Base-by-base conservation (phyloP, 352 stramenopile species). In the Pseudoperonospora humuli region DNA sequence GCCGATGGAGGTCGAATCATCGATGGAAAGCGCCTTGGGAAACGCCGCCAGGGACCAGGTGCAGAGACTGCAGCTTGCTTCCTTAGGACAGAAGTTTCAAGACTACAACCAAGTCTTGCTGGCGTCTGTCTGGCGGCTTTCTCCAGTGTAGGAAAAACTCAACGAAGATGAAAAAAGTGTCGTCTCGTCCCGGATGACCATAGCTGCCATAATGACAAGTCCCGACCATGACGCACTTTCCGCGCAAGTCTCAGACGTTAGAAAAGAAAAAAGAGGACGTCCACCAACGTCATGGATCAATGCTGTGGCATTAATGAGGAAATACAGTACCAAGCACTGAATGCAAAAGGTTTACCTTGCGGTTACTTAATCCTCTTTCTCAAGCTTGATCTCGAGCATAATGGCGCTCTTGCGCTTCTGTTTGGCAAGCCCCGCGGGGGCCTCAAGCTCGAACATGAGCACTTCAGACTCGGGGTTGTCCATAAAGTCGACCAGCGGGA, bases 351-450 rank as follows among this genome's bases (percentile, higher is more conserved):
- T n/a, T n/a, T n/a, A 34, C 11, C 8, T 20, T 15, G 37, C 18
- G 11, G 35, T 11, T 26, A 24, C n/a, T 41, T 70, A 75, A 42
- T 69, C 57, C 29, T 79, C 57, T 47, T 75, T 70, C 46, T 79
- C 61, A 23, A 89, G 53, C 42, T 80, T 78, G 42, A 89, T 74
- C 63, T 86, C 67, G 31, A 89, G 70, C 64, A 86, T 75, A 28
- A 86, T 48, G 34, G 67, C 68, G 48, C 72, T 85, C 38, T 76
- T 81, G 43, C 75, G 74, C 51, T 77, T 81, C 60, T 89, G 74
- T 35, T 67, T 75, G 20, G 63, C 46, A 51, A 84, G 84, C 20
- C 26, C 36, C 13, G 40, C 41, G 15, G 69, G 62, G 7, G 77
- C 24, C 24, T 85, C 74, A 14, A 92, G 56, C 29, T 81, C 64